phyloP scores from a whole-genome alignment of 345 rosid genomes.

The sweet orange (Citrus sinensis) region DVS_A1.0 CM039163.1:3501501-3502000 shows the following conservation, averaged over 20 bases:
- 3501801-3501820: neutral
- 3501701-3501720: neutral
- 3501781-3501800: neutral
- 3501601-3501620: neutral
- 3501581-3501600: no score
- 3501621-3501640: neutral
- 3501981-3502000: neutral
- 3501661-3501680: neutral
- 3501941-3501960: neutral
- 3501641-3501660: neutral
- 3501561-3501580: no score
- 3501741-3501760: neutral
- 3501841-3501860: neutral
- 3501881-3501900: neutral
- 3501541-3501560: neutral
- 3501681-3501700: neutral
- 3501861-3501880: neutral
- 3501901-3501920: neutral
- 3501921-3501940: neutral
- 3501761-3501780: neutral
- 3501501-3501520: conserved; percentile 8
- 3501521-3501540: neutral
- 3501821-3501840: neutral
- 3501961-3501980: conserved; percentile 4
- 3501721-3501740: neutral